These are phyloP conservation scores for Cucurbita ficifolia DNA, from an alignment of 306 rosid species.

Conservation along the genomic window DNA sequence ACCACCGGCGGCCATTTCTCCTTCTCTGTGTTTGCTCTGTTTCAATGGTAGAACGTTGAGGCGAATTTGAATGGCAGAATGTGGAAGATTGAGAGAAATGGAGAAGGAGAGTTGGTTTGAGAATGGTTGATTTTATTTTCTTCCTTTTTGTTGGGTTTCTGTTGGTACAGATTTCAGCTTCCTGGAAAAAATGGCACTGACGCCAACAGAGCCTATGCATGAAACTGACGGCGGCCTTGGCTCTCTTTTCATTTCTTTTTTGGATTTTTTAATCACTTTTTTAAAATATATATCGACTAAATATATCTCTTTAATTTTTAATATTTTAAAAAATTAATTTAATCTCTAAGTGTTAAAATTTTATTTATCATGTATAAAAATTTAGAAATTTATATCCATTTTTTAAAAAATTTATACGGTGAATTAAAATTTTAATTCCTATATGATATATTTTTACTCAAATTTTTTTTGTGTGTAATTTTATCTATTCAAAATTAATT, in stretches of 20 bases:
- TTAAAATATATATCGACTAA: too few species aligned
- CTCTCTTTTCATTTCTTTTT: not conserved
- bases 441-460: too few species aligned
- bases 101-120: not conserved
- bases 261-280: too few species aligned
- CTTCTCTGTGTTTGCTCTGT: not conserved
- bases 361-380: too few species aligned
- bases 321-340: too few species aligned
- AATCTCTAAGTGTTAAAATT: too few species aligned
- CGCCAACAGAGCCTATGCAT: not conserved
- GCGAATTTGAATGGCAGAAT: not conserved
- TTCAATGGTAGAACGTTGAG: not conserved
- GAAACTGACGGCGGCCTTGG: not conserved
- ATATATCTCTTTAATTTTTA: too few species aligned
- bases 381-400: too few species aligned
- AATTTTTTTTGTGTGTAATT: too few species aligned
- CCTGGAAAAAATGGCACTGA: not conserved
- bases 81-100: not conserved
- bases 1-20: constrained; percentile 8
- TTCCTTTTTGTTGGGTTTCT: not conserved
- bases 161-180: not conserved
- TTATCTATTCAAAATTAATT: too few species aligned
- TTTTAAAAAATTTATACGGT: too few species aligned
- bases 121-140: not conserved
- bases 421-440: too few species aligned